Percentiles rank a stretch among this genome's conserved stretches.
These are phyloP conservation scores for Rehmannia glutinosa DNA, from an alignment of 257 asterid species.

Conservation along the genomic window DNA sequence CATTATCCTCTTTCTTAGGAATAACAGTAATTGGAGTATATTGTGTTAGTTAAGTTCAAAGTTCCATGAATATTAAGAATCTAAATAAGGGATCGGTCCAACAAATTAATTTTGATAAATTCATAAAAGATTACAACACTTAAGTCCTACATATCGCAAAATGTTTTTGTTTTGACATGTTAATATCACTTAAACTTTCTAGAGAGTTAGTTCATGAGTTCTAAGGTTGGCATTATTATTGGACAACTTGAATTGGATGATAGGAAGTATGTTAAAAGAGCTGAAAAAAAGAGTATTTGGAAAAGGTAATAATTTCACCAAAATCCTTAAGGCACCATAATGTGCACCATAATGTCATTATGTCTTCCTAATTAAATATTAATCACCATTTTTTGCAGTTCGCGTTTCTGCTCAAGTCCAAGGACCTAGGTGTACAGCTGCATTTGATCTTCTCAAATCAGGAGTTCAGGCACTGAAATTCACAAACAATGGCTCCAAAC, in stretches of 20 bases:
- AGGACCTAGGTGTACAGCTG: constrained; percentile 66
- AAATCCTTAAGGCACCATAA: background rate
- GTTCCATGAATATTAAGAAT: too few species aligned
- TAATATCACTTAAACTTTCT: background rate
- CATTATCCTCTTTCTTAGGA: background rate
- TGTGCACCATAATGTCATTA: background rate
- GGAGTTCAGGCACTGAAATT: constrained; percentile 59
- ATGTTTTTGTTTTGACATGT: background rate
- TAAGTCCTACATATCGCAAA: background rate
- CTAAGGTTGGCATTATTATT: background rate
- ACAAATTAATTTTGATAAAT: background rate
- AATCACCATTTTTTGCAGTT: constrained; percentile 44
- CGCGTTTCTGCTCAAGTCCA: constrained; percentile 45
- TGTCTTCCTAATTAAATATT: constrained; percentile 14
- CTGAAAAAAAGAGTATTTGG: too few species aligned
- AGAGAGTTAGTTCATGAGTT: constrained; percentile 1
- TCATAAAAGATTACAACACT: background rate
- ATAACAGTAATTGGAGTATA: background rate
- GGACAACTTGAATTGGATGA: constrained; percentile 5
- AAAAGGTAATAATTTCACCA: constrained; percentile 3
- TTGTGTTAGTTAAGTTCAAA: too few species aligned
- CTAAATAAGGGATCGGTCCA: too few species aligned
- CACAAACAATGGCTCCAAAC: constrained; percentile 53
- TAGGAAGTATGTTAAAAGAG: too few species aligned
- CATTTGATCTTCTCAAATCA: constrained; percentile 56